Evolutionary conservation across 208 protist genomes (phyloP).

Genomic region (Zelonia costaricensis): DNA sequence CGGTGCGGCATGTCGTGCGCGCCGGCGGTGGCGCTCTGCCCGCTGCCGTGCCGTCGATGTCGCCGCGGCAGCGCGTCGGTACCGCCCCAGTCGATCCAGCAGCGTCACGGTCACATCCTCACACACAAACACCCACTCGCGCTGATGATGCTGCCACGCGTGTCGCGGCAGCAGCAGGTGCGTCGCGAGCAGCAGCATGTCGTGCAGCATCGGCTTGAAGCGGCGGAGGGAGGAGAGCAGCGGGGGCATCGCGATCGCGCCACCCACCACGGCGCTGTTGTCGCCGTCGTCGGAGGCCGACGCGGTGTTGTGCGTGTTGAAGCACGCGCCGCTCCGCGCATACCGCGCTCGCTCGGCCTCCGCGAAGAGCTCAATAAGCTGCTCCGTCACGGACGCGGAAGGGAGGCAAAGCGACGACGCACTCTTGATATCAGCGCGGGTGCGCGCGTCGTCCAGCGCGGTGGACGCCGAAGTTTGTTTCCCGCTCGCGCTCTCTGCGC

Average conservation of each 20-base stretch:
- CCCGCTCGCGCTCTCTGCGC: neutral
- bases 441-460: too few species aligned
- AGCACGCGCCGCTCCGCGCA: too few species aligned
- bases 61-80: conserved; percentile 28
- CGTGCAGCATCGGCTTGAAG: conserved; percentile 47
- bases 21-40: too few species aligned
- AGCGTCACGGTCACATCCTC: conserved; percentile 66
- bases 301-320: neutral
- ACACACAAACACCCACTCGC: conserved; percentile 63
- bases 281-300: neutral
- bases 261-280: neutral
- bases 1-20: too few species aligned
- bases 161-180: conserved; percentile 56
- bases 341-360: neutral
- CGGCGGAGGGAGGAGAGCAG: conserved; percentile 47
- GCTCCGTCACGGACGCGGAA: conserved; percentile 26
- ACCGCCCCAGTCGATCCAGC: conserved; percentile 48
- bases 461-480: neutral
- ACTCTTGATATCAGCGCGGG: too few species aligned
- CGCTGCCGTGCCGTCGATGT: too few species aligned
- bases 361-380: conserved; percentile 41
- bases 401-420: too few species aligned
- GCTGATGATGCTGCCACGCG: conserved; percentile 52
- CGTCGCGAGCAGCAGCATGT: conserved; percentile 44
- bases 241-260: conserved; percentile 6